phyloP scores from a whole-genome alignment of 2,329 filamentous ascomycete species.

The Alternaria ventricosa region DNA sequence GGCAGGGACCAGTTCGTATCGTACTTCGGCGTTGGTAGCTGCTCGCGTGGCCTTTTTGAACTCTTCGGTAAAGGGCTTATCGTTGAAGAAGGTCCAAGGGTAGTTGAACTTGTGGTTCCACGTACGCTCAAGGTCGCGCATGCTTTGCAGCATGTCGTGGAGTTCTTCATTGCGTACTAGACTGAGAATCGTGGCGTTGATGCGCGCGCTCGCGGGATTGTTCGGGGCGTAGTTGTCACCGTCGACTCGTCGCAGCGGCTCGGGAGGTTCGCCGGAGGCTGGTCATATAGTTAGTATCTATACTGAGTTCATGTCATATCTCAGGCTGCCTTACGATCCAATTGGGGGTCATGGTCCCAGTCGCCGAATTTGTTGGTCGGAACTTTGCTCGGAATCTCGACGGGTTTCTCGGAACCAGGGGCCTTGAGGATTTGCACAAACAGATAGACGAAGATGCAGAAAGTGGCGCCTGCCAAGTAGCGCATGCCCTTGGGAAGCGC shows the following conservation, averaged over 20 bases:
- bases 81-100: constrained; percentile 99
- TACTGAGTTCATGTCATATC: neutral
- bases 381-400: constrained; percentile 42
- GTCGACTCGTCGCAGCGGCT: constrained; percentile 71
- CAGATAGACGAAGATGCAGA: constrained; percentile 79
- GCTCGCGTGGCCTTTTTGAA: constrained; percentile 85
- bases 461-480: constrained; percentile 73
- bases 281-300: constrained; percentile 12
- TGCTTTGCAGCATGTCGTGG: constrained; percentile 81
- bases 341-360: constrained; percentile 80
- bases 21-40: constrained; percentile 85
- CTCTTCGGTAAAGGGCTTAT: constrained; percentile 88
- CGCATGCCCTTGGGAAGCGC: constrained; percentile 85
- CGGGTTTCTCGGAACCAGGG: constrained; percentile 57
- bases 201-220: constrained; percentile 77
- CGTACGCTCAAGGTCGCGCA: constrained; percentile 88
- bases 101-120: constrained; percentile 99
- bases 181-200: constrained; percentile 90
- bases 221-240: constrained; percentile 79
- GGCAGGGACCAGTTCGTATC: constrained; percentile 87
- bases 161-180: constrained; percentile 93
- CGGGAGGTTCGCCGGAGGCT: constrained; percentile 86
- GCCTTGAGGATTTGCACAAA: constrained; percentile 75
- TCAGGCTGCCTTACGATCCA: constrained; percentile 72
- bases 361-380: constrained; percentile 58